Evolutionary conservation across 1,139 yeast genomes (phyloP), one percentile per base, ranked within the genome.

Genomic region (Pneumocystis canis): DNA sequence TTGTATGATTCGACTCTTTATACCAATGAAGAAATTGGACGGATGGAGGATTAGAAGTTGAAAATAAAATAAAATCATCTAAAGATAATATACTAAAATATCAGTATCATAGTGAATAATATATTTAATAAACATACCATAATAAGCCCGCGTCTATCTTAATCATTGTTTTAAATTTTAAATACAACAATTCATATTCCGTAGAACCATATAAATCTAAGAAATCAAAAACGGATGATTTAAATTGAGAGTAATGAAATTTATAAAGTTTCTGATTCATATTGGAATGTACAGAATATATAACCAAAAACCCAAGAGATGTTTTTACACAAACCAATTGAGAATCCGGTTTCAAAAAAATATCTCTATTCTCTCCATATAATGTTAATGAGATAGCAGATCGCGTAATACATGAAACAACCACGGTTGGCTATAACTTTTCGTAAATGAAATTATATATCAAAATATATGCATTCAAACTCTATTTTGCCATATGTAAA

Each of bases 121-220:
- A n/a, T 4, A 56, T 11, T 5, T 14, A 30, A n/a, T 30, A 14
- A 20, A 25, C 58, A 20, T 62, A 65, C 67, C 67, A 66, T 30
- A 69, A 68, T 11, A 73, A 68, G 1, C 72, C 74, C 4, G 74
- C 70, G 39, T 72, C 73, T 3, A 73, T 69, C 37, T 68, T 67
- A 5, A 72, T 67, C 14, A 70, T 69, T 69, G 69, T 67, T 47
- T 68, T 62, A 58, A 68, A 70, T 58, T 71, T 67, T 25, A 76
- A 63, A 56, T 67, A 67, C 35, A 75, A 66, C 60, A 74, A 77
- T 2, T 74, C 70, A 3, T 74, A 74, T 3, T 78, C 78, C 28
- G 71, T 66, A 2, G 73, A 74, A 64, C 76, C 78, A 6, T 78
- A 78, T 0, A 77, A 76, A 1, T 78, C 79, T 0, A 77, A 76